These are phyloP conservation scores for Chrysoporthe cubensis DNA, from an alignment of 2,329 filamentous ascomycete genomes.

Conservation along the genomic window DNA sequence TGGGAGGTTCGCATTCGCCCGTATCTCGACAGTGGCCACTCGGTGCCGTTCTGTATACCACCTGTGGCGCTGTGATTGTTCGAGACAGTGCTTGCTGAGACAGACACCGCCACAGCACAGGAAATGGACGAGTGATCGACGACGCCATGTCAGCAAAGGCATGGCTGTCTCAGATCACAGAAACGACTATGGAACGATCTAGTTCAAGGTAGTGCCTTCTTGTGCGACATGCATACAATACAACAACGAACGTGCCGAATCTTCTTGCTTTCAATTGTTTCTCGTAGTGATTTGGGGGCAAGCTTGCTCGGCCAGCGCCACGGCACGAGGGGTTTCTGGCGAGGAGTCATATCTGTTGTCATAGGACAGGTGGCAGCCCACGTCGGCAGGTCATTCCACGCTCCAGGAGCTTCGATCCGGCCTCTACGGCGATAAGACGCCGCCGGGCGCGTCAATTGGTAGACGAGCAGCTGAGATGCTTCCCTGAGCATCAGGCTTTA, in stretches of 20 bases:
- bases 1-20: neutral
- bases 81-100: neutral
- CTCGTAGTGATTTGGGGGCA: neutral
- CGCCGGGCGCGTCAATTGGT: neutral
- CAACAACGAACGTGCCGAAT: neutral
- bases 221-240: neutral
- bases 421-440: too few species aligned
- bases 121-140: neutral
- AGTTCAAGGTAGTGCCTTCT: neutral
- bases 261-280: neutral
- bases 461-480: neutral
- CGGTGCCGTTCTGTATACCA: neutral
- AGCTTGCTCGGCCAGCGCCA: too few species aligned
- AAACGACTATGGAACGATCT: neutral
- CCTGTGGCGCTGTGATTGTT: neutral
- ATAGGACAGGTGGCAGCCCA: too few species aligned
- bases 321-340: too few species aligned
- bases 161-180: neutral
- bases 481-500: neutral
- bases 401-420: too few species aligned
- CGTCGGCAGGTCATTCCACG: too few species aligned
- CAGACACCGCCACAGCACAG: neutral
- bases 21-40: too few species aligned
- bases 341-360: too few species aligned
- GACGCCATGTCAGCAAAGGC: neutral